A percentile compares a stretch with the other conserved stretches of the same genome.
Evolutionary conservation across 2,329 filamentous ascomycete genomes (phyloP).

Genomic region (Macrophomina pseudophaseolina): DNA sequence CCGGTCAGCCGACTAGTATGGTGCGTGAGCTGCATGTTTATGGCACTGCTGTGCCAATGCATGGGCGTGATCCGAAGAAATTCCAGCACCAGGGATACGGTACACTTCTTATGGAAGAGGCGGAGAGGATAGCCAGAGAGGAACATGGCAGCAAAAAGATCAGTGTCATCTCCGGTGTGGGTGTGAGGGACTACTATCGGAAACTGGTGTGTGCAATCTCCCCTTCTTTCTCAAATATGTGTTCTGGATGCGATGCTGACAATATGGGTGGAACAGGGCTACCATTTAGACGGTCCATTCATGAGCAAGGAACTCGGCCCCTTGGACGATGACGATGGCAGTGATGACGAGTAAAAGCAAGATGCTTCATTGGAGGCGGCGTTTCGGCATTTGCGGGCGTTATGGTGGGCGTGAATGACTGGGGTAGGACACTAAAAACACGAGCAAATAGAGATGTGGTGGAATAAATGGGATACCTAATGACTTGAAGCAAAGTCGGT

Average conservation of each 20-base stretch:
- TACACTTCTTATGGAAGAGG: constrained; percentile 96
- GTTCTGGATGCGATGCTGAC: too few species aligned
- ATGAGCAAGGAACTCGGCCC: constrained; percentile 47
- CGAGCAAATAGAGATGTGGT: not conserved
- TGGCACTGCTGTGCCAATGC: constrained; percentile 94
- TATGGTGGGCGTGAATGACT: not conserved
- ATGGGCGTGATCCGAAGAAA: constrained; percentile 91
- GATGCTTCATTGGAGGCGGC: not conserved
- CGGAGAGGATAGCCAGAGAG: constrained; percentile 89
- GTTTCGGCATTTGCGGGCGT: constrained; percentile 3
- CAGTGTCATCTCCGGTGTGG: constrained; percentile 96
- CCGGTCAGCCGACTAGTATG: constrained; percentile 84
- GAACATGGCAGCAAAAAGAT: constrained; percentile 95
- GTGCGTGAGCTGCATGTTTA: constrained; percentile 97
- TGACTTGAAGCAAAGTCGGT: too few species aligned
- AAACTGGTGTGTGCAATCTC: constrained; percentile 63
- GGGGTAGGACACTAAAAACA: not conserved
- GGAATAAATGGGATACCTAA: not conserved
- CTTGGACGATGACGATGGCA: constrained; percentile 14
- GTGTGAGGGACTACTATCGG: constrained; percentile 91
- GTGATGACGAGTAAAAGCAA: constrained; percentile 16
- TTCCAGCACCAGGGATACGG: constrained; percentile 99
- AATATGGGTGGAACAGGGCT: constrained; percentile 63
- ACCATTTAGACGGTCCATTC: constrained; percentile 65
- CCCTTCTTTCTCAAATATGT: too few species aligned